Evolutionary conservation across 2,329 filamentous ascomycete genomes (phyloP), one percentile per base, ranked within the genome.

Genomic region (Ophidiomyces ophidiicola): DNA sequence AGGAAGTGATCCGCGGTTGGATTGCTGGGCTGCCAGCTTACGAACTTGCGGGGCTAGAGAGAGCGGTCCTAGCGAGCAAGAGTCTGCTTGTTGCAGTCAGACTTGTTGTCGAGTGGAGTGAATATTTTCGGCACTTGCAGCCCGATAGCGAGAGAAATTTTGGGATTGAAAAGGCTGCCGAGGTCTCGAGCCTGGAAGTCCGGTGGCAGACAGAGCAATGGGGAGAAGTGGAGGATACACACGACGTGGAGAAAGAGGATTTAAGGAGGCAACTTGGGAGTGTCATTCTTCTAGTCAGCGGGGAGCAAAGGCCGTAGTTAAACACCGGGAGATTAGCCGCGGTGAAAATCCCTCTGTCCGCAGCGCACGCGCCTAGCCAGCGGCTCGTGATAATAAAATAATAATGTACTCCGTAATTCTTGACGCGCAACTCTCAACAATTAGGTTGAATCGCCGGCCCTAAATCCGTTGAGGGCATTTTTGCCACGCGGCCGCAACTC

Each of bases 201-300:
- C 71, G 76, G 47, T 94, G 85, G 80, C 90, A 98, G 71, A 92
- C 80, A 1, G 67, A 73, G 19, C 78, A 82, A 61, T 96, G 90
- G 88, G 90, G 90, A 6, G 87, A 94, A 67, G 90, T 98, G 1
- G 90, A 98, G 59, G 87, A 98, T 61, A 94, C 87, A 19, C 90
- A 98, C 62, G 90, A 98, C 67, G 90, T 98, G 1, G 82, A 93
- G 53, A 82, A 79, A 60, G 88, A 93, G 61, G 90, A 98, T 60
- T 51, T 96, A 48, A 74, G 76, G 55, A 72, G 88, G 53, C 90
- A 96, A 64, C 64, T 96, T 44, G 90, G 88, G 10, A 92, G 85
- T 57, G 82, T 85, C 7, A 71, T 94, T 11, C 57, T 96, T 53
- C 64, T 96, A 35, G 81, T 94, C 6, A 78, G 75, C 41, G 81